A percentile compares a stretch with the other conserved stretches of the same genome.
Conservation (phyloP, 2,329 filamentous ascomycete genomes). For the Calonectria crousiana region DNA sequence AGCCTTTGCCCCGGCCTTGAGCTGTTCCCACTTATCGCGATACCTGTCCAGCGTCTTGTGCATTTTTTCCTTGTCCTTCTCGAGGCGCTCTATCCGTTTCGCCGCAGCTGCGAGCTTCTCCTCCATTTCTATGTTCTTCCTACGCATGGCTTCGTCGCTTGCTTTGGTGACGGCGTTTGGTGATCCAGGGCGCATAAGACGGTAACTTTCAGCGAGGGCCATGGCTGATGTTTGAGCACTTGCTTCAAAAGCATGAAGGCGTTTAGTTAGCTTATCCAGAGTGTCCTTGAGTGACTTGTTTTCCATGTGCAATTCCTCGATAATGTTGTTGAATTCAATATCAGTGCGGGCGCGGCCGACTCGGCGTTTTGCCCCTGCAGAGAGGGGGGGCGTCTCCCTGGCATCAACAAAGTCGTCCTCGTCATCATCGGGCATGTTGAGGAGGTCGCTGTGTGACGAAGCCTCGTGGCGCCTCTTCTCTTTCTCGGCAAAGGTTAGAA, state of each 20-base stretch:
- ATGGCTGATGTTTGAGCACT: slow-evolving; percentile 89
- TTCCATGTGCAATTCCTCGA: slow-evolving; percentile 90
- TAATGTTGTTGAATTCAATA: slow-evolving; percentile 70
- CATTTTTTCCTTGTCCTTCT: slow-evolving; percentile 71
- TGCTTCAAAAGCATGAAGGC: slow-evolving; percentile 93
- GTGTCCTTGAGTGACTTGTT: slow-evolving; percentile 88
- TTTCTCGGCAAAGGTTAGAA: slow-evolving; percentile 78
- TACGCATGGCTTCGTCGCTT: slow-evolving; percentile 54
- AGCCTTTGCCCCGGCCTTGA: slow-evolving; percentile 72
- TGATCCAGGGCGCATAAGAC: slow-evolving; percentile 70
- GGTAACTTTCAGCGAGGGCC: slow-evolving; percentile 86
- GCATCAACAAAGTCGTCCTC: slow-evolving; percentile 95
- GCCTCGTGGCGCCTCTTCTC: slow-evolving; percentile 71
- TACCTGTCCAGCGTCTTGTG: slow-evolving; percentile 69
- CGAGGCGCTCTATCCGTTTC: slow-evolving; percentile 74
- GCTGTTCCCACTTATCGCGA: slow-evolving; percentile 70
- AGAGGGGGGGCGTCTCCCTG: slow-evolving; percentile 70
- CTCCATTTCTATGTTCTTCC: slow-evolving; percentile 74
- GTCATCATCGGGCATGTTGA: slow-evolving; percentile 67
- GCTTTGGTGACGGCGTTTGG: slow-evolving; percentile 52
- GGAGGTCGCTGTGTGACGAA: slow-evolving; percentile 63
- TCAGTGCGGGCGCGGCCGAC: slow-evolving; percentile 56
- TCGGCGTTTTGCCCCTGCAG: slow-evolving; percentile 56
- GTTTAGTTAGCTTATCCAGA: slow-evolving; percentile 86
- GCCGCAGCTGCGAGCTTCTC: slow-evolving; percentile 70